Evolutionary conservation across 768 basidiomycete genomes (phyloP), one percentile per base, ranked within the genome.

Genomic region (Mycena filopes): DNA sequence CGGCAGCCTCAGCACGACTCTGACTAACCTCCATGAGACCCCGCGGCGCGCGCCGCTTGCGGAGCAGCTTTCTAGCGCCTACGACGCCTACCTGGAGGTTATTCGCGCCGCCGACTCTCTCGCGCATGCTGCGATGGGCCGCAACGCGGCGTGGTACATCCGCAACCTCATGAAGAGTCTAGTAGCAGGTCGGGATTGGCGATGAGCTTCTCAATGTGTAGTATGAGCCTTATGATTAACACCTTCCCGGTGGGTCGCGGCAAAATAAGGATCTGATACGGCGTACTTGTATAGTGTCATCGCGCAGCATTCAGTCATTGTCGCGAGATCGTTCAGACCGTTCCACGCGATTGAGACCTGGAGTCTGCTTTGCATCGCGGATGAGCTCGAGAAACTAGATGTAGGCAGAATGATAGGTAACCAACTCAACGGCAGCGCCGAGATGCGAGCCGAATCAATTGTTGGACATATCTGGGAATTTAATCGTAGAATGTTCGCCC

Each of bases 401-500:
- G 23, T 55, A 55, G 3, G 53, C 36, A 16, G 40, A 26, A 12
- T 26, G 53, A 20, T 41, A 55, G 7, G 36, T 41, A 15, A 55
- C 40, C 9, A 55, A 38, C 28, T 55, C 53, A 6, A 38, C 53
- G 53, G 53, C 53, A 21, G 38, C 53, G 15, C 4, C 40, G 9
- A 12, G 21, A 55, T 69, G 60, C 4, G 66, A 43, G 25, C 66
- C 60, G 54, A 65, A 74, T 0, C 65, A 69, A 16, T 51, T 71
- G 29, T 72, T 72, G 63, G 47, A 63, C 10, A 60, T 71, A 55
- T 73, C 63, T 5, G 73, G 73, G 13, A 71, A 42, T 25, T 31
- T 41, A 4, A 40, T 29, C 3, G 54, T 42, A 8, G 43, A 46
- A 13, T 46, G 20, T 21, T 21, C 21, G 20, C 43, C 43, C n/a